Evolutionary conservation across 305 asterid species (phyloP).

Genomic region (Plantago coronopus): DNA sequence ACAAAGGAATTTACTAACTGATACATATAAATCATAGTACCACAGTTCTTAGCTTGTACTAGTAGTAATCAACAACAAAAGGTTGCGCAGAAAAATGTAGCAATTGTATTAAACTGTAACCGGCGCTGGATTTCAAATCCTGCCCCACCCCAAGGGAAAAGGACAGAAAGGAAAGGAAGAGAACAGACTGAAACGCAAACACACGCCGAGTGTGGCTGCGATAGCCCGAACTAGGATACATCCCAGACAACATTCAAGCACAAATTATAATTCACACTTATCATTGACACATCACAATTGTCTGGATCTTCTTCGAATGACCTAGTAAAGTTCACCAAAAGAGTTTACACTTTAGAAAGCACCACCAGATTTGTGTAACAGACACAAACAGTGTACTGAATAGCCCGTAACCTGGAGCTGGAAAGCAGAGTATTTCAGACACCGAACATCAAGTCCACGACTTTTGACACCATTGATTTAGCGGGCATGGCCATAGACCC

Average conservation of each 20-base stretch:
- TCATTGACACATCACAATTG: conserved; percentile 9
- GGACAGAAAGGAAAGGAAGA: no score
- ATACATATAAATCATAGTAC: no score
- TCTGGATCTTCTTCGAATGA: background rate
- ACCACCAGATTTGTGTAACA: background rate
- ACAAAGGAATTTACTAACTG: no score
- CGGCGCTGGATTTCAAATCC: no score
- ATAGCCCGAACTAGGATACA: background rate
- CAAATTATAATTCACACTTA: conserved; percentile 5
- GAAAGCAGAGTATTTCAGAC: conserved; percentile 38
- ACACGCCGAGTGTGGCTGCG: no score
- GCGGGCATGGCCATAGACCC: conserved; percentile 87
- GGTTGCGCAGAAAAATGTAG: no score
- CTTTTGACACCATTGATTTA: conserved; percentile 73
- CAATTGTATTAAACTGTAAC: no score
- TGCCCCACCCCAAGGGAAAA: no score
- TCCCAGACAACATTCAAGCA: conserved; percentile 12
- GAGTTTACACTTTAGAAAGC: conserved; percentile 4
- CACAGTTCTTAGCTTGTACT: no score
- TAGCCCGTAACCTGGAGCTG: background rate
- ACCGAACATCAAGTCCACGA: conserved; percentile 88
- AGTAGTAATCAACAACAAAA: no score
- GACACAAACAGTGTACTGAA: background rate
- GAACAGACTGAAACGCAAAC: background rate
- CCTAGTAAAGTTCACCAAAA: conserved; percentile 1